These are phyloP conservation scores for Dactylellina sp. DNA, from an alignment of 2,329 filamentous ascomycete species.

Conservation along the genomic window DNA sequence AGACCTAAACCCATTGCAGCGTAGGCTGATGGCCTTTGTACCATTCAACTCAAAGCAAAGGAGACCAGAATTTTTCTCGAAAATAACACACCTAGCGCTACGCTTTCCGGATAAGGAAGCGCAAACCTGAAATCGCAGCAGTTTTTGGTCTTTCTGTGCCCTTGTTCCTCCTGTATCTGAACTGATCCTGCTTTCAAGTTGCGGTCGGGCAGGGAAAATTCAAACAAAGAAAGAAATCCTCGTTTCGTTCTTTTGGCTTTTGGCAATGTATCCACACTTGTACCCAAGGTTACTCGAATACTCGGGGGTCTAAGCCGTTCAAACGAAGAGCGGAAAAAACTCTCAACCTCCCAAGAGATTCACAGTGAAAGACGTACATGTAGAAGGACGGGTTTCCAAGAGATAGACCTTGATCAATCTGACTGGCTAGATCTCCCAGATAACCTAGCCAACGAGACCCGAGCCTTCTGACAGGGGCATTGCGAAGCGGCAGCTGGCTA, in stretches of 20 bases:
- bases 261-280: slow-evolving; percentile 30
- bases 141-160: neutral
- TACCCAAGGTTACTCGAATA: slow-evolving; percentile 25
- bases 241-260: slow-evolving; percentile 2
- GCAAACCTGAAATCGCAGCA: slow-evolving; percentile 43
- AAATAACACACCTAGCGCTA: slow-evolving; percentile 27
- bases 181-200: slow-evolving; percentile 2
- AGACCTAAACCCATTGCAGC: slow-evolving; percentile 37
- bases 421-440: slow-evolving; percentile 47
- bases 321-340: slow-evolving; percentile 7
- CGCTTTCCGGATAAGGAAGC: slow-evolving; percentile 42
- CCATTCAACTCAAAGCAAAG: slow-evolving; percentile 6
- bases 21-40: slow-evolving; percentile 36
- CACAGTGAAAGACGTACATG: slow-evolving; percentile 1
- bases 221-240: slow-evolving; percentile 16
- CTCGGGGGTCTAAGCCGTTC: slow-evolving; percentile 7
- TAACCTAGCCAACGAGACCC: slow-evolving; percentile 50
- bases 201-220: slow-evolving; percentile 4
- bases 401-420: slow-evolving; percentile 13
- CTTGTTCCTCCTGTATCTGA: neutral
- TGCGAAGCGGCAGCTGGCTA: slow-evolving; percentile 52
- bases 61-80: slow-evolving; percentile 9
- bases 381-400: slow-evolving; percentile 12
- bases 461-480: slow-evolving; percentile 30
- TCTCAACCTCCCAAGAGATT: slow-evolving; percentile 14